phyloP scores from a whole-genome alignment of 164 flowering plant species.

The Buxus sempervirens region DNA sequence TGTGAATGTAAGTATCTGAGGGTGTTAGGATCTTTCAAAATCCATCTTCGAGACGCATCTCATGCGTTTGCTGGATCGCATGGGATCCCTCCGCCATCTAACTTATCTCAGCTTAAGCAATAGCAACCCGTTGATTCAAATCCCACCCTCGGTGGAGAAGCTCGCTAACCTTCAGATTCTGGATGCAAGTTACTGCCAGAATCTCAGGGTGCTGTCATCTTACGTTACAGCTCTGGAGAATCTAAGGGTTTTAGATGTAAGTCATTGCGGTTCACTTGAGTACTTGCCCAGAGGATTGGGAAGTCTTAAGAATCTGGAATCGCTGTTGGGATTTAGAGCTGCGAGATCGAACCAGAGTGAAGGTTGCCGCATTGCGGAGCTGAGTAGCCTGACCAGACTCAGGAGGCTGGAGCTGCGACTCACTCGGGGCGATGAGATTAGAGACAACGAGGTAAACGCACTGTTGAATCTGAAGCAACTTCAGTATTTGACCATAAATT shows the following conservation, averaged over 20 bases:
- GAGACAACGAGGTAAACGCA: slow-evolving; percentile 26
- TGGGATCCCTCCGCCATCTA: slow-evolving; percentile 36
- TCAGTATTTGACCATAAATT: slow-evolving; percentile 34
- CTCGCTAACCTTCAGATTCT: slow-evolving; percentile 39
- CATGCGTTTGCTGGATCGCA: slow-evolving; percentile 17
- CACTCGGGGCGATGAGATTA: slow-evolving; percentile 32
- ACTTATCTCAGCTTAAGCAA: slow-evolving; percentile 40
- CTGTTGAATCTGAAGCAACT: slow-evolving; percentile 27
- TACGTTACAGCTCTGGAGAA: slow-evolving; percentile 25
- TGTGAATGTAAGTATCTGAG: slow-evolving; percentile 27
- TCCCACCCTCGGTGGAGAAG: slow-evolving; percentile 36
- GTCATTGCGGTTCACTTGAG: slow-evolving; percentile 45
- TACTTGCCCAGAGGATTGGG: slow-evolving; percentile 41
- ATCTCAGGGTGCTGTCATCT: slow-evolving; percentile 34
- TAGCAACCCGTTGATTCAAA: slow-evolving; percentile 36
- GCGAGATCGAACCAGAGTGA: slow-evolving; percentile 24
- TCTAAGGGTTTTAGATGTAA: slow-evolving; percentile 35
- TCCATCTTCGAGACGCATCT: slow-evolving; percentile 34
- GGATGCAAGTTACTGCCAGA: slow-evolving; percentile 46
- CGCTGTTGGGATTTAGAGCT: slow-evolving; percentile 40
- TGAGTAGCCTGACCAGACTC: slow-evolving; percentile 31
- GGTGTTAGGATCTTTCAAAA: slow-evolving; percentile 46
- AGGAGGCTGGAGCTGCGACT: slow-evolving; percentile 34
- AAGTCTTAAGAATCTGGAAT: slow-evolving; percentile 41
- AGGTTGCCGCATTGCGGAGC: slow-evolving; percentile 38